phyloP scores from a whole-genome alignment of 306 rosid species.

The Cucumis melo region DNA sequence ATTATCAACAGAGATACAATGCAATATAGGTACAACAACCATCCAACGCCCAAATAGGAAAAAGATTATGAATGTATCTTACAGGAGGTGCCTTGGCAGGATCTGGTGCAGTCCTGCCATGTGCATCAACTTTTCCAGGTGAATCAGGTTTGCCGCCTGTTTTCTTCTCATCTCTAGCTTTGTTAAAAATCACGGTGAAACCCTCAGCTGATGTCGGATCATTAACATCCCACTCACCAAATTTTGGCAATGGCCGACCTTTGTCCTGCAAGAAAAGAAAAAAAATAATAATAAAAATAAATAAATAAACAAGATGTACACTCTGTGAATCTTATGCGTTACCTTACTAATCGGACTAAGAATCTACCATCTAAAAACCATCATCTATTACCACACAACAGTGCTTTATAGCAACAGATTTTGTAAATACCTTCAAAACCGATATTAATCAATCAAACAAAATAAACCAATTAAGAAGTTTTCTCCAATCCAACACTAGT shows the following conservation, averaged over 20 bases:
- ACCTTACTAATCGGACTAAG: background rate
- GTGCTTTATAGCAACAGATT: background rate
- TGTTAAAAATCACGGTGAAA: slow-evolving; percentile 7
- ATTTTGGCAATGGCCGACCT: slow-evolving; percentile 8
- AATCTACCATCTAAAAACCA: background rate
- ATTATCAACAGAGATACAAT: background rate
- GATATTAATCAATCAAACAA: background rate
- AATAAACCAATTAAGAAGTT: background rate
- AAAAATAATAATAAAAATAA: background rate
- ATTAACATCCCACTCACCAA: slow-evolving; percentile 12
- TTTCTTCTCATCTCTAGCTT: slow-evolving; percentile 11
- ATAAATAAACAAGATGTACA: background rate
- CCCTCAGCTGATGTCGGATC: slow-evolving; percentile 12
- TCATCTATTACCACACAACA: background rate
- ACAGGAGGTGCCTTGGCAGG: slow-evolving; percentile 6
- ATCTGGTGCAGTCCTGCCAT: background rate
- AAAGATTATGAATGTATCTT: background rate
- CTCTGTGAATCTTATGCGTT: background rate
- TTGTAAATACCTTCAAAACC: background rate
- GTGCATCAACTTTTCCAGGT: slow-evolving; percentile 4
- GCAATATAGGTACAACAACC: background rate
- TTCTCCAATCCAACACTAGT: background rate
- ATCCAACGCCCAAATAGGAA: background rate
- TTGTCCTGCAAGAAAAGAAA: background rate
- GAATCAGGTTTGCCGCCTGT: slow-evolving; percentile 9